Percentiles rank a stretch among this genome's conserved stretches.
Conservation (phyloP, 208 protist genomes). For the Angomonas desouzai region DNA sequence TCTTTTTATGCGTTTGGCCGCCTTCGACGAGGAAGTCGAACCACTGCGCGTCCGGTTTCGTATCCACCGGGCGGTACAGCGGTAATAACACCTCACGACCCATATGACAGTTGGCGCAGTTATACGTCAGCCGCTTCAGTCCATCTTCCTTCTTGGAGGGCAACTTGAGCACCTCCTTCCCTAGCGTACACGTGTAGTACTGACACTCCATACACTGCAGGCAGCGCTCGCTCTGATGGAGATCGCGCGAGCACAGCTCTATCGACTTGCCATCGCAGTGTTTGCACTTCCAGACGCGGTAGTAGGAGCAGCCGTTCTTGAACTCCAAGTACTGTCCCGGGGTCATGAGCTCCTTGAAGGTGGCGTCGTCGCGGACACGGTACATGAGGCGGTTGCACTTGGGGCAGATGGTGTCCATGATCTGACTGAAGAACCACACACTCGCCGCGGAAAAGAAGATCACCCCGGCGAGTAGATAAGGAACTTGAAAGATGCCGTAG, state of each 20-base stretch:
- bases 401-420: conserved; percentile 77
- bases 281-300: conserved; percentile 79
- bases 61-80: conserved; percentile 65
- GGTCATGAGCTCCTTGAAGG: conserved; percentile 53
- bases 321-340: conserved; percentile 74
- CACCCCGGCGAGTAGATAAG: conserved; percentile 53
- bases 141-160: conserved; percentile 80
- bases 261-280: conserved; percentile 49
- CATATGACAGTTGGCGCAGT: conserved; percentile 73
- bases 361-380: conserved; percentile 68
- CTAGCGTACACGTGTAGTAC: conserved; percentile 77
- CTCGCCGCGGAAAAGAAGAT: conserved; percentile 60
- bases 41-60: conserved; percentile 66
- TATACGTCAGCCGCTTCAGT: conserved; percentile 72
- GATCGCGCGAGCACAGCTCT: conserved; percentile 65
- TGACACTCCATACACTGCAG: conserved; percentile 85
- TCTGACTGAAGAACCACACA: conserved; percentile 54
- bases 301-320: conserved; percentile 73
- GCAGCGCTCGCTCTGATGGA: conserved; percentile 78
- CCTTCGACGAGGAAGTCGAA: conserved; percentile 77
- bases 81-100: conserved; percentile 74
- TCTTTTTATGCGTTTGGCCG: conserved; percentile 50
- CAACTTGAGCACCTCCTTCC: conserved; percentile 73
- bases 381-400: conserved; percentile 66
- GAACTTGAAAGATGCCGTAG: conserved; percentile 56